Conservation (phyloP, 805 yeast species). For the Yarrowia divulgata region DNA sequence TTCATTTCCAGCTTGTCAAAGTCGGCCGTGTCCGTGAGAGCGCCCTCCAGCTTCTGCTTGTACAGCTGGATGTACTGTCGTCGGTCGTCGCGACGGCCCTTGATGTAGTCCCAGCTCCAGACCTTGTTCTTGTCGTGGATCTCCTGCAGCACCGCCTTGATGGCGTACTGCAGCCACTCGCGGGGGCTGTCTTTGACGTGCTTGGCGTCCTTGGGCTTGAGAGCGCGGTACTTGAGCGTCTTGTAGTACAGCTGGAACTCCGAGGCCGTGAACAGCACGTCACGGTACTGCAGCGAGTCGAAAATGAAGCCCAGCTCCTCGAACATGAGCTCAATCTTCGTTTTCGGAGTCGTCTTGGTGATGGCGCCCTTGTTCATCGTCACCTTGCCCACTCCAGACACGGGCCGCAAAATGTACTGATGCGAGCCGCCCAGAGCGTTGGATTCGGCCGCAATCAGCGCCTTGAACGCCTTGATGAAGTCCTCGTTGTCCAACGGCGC, state of each 20-base stretch:
- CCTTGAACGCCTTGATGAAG: conserved; percentile 53
- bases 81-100: conserved; percentile 74
- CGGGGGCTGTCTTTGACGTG: conserved; percentile 65
- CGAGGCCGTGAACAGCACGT: conserved; percentile 80
- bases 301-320: conserved; percentile 89
- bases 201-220: conserved; percentile 63
- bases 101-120: conserved; percentile 90
- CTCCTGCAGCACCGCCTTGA: conserved; percentile 74
- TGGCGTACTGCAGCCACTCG: conserved; percentile 85
- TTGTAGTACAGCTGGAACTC: conserved; percentile 78
- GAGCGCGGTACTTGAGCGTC: conserved; percentile 74
- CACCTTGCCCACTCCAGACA: conserved; percentile 84
- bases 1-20: conserved; percentile 64
- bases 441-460: conserved; percentile 42
- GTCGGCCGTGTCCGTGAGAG: conserved; percentile 45
- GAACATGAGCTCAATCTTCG: conserved; percentile 76
- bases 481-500: conserved; percentile 49
- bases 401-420: conserved; percentile 74
- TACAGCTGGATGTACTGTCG: conserved; percentile 70
- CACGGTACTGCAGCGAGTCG: conserved; percentile 84
- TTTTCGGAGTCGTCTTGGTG: conserved; percentile 55
- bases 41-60: conserved; percentile 62
- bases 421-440: conserved; percentile 42
- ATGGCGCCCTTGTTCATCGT: conserved; percentile 78
- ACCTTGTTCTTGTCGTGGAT: conserved; percentile 79